Percentiles rank a stretch among this genome's conserved stretches.
phyloP scores from a whole-genome alignment of 179 eudicot species.

The Corrigiola litoralis region DNA sequence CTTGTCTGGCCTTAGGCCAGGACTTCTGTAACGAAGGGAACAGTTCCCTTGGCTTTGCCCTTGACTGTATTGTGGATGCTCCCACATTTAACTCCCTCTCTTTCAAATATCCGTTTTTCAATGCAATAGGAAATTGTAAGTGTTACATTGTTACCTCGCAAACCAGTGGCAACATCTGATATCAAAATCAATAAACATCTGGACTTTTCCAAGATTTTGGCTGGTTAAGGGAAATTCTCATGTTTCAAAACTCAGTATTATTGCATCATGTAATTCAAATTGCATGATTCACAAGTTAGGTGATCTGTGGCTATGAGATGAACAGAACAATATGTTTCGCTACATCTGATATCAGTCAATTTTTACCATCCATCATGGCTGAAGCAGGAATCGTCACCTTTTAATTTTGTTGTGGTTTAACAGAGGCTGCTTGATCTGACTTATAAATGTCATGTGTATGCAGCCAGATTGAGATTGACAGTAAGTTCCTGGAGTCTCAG shows the following conservation, averaged over 20 bases:
- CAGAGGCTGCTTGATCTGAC: not conserved
- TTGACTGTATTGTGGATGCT: too few species aligned
- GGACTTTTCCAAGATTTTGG: not conserved
- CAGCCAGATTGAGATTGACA: conserved; percentile 94
- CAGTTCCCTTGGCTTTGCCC: too few species aligned
- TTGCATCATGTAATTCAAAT: too few species aligned
- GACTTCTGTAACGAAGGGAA: too few species aligned
- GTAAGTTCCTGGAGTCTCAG: conserved; percentile 81
- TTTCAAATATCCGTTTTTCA: too few species aligned
- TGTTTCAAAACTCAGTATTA: not conserved
- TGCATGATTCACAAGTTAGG: not conserved
- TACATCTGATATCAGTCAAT: not conserved
- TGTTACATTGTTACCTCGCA: too few species aligned
- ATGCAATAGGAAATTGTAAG: too few species aligned
- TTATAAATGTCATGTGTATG: conserved; percentile 13
- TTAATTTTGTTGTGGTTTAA: not conserved
- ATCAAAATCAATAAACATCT: too few species aligned
- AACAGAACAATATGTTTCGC: not conserved
- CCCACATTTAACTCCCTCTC: too few species aligned
- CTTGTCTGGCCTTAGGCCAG: too few species aligned
- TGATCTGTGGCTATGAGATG: not conserved
- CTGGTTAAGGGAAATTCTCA: not conserved
- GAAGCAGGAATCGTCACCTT: not conserved
- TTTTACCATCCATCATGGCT: not conserved
- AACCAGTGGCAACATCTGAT: too few species aligned